Base-by-base conservation (phyloP, 2,329 filamentous ascomycete species). In the Pseudogymnoascus verrucosus region DNA sequence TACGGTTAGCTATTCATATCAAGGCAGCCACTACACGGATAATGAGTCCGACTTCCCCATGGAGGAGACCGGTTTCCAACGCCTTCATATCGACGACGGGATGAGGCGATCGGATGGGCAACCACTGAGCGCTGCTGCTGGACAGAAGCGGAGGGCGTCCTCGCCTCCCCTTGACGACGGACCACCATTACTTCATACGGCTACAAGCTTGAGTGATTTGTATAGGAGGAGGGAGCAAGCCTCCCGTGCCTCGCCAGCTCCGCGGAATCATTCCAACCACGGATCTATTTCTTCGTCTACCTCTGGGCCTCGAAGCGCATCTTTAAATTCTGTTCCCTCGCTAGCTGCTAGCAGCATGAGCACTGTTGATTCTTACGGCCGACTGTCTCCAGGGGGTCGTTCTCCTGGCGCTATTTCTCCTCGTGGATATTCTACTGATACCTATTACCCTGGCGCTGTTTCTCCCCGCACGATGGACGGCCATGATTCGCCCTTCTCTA, bases 251-350 rank as follows among this genome's bases (percentile, higher is more conserved):
- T 80, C 82, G 37, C 82, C 83, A 14, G 79, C 83, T 28, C 77
- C 78, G 57, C 78, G 80, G 47, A 84, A 83, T 71, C 80, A 82
- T 64, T 78, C 80, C 26, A 81, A 79, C 64, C 81, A 85, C 69
- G 83, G 84, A 57, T 88, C 86, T 21, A 73, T 88, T 23, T 89
- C 87, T 5, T 87, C 87, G n/a, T 79, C 80, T 7, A 85, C 85
- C n/a, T 89, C 85, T 5, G 76, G 80, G 28, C 80, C 83, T 65
- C 82, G 84, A 67, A 85, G 82, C 54, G 82, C 82, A 28, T 89
- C 86, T 1, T 82, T 87, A 69, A 82, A 84, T 11, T 89, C 86
- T 62, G 80, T 79, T 64, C 74, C 87, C 19, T 89, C 86, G 16
- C 77, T 83, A 68, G 75, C 75, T 66, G 82, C 82, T 51, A 88